Evolutionary conservation across 768 basidiomycete species (phyloP), one percentile per base, ranked within the genome.

Genomic region (Tylopilus vinaceipallidus): DNA sequence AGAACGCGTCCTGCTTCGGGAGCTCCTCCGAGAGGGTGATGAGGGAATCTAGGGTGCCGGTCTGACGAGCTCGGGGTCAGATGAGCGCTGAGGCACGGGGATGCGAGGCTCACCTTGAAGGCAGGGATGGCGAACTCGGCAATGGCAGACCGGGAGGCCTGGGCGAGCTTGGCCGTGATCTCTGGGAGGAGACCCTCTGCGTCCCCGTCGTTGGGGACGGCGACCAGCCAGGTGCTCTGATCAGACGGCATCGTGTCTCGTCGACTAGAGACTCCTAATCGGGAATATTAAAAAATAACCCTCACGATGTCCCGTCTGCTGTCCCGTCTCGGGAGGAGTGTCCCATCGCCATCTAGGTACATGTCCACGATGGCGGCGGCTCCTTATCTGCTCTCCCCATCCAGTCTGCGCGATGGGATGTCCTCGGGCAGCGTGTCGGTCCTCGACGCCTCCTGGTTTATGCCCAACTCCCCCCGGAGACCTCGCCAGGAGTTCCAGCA

Each of bases 181-280:
- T 89, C 87, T 56, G 86, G 82, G 40, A 78, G 68, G 26, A 90
- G 71, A 6, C 84, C 83, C 52, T 90, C 88, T 0, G 91, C 77
- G 60, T 97, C 91, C 17, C 90, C 91, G 67, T 92, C 85, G 55
- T 84, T 80, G 12, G 95, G 95, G 3, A 91, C 82, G 36, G 93
- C 77, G 53, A 97, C 77, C 56, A 98, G 73, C 95, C 95, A 98
- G 59, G 92, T 95, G 56, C 89, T 88, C 68, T 95, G 86, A 76
- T 97, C 94, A 65, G 92, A 95, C 50, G 94, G 94, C 94, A 97
- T 97, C 53, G 56, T 50, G 47, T 10, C 35, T 45, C 54, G 23
- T 47, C 52, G 26, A 46, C 42, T 34, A 49, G 45, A 16, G n/a
- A n/a, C n/a, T n/a, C n/a, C n/a, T n/a, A n/a, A n/a, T n/a, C n/a